Conservation (phyloP, 75 land plant species). For the Sequoia sempervirens region DNA sequence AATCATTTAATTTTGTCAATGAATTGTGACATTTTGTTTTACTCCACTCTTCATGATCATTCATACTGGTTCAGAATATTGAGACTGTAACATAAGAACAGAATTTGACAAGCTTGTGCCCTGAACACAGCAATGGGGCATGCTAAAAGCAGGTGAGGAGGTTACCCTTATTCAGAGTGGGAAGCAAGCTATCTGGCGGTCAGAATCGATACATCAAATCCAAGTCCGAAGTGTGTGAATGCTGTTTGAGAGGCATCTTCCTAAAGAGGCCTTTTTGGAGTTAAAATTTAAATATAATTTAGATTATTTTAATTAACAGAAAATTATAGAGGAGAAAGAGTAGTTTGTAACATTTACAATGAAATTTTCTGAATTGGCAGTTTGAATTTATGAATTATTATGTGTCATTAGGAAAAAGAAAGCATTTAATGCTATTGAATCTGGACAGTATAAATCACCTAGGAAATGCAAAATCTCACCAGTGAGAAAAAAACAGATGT, state of each 20-base stretch:
- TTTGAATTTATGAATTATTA: too few relatives aligned
- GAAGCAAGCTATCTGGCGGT: constrained; percentile 84
- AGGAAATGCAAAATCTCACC: too few relatives aligned
- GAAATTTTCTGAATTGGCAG: too few relatives aligned
- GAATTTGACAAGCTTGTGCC: neutral
- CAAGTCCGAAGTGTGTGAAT: constrained; percentile 68
- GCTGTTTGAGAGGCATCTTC: neutral
- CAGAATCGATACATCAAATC: constrained; percentile 81
- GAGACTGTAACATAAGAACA: neutral
- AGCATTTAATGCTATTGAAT: too few relatives aligned
- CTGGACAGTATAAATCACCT: too few relatives aligned
- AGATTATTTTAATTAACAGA: neutral
- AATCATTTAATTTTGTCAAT: neutral
- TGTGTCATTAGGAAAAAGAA: too few relatives aligned
- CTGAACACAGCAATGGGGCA: constrained; percentile 39
- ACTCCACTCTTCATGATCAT: neutral
- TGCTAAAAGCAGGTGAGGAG: constrained; percentile 64
- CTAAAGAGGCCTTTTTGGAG: neutral
- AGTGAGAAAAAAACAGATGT: neutral
- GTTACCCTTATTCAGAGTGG: constrained; percentile 95
- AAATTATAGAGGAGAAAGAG: neutral
- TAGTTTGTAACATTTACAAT: neutral
- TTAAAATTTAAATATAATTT: neutral
- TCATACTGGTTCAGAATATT: neutral
- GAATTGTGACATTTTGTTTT: neutral